Evolutionary conservation across 225 moss, liverwort and hornwort genomes (phyloP).

Genomic region (Pseudisothecium myosuroides): DNA sequence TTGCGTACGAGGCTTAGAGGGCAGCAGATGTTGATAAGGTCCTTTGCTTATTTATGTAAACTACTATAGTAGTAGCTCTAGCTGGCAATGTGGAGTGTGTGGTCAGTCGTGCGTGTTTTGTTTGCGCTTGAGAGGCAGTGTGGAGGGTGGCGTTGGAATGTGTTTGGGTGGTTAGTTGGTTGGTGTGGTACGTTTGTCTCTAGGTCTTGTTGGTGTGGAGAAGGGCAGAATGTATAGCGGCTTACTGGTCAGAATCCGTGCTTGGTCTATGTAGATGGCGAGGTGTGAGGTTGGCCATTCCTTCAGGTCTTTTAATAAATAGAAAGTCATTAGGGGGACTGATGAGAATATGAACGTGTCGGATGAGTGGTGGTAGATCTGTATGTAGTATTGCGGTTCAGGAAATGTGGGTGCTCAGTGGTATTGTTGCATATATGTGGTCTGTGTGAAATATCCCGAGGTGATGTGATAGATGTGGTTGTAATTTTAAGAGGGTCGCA

Average conservation of each 20-base stretch:
- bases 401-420: not conserved
- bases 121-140: no score
- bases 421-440: not conserved
- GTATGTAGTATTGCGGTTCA: not conserved
- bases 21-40: constrained; percentile 67
- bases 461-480: not conserved
- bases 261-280: not conserved
- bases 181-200: not conserved
- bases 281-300: not conserved
- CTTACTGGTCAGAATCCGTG: not conserved
- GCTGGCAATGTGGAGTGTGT: not conserved
- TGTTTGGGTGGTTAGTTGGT: not conserved
- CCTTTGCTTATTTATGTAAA: constrained; percentile 25
- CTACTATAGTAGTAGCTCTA: not conserved
- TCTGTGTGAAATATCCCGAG: not conserved
- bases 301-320: not conserved
- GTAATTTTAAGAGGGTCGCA: no score
- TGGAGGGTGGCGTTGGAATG: not conserved
- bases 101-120: not conserved
- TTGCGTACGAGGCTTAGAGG: constrained; percentile 52
- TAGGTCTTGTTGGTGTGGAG: not conserved
- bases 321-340: not conserved
- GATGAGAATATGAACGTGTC: not conserved
- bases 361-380: not conserved
- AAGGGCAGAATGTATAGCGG: not conserved